Percentiles rank a stretch among this genome's conserved stretches.
phyloP scores from a whole-genome alignment of 2,329 filamentous ascomycete genomes.

The Macrophomina tecta region DNA sequence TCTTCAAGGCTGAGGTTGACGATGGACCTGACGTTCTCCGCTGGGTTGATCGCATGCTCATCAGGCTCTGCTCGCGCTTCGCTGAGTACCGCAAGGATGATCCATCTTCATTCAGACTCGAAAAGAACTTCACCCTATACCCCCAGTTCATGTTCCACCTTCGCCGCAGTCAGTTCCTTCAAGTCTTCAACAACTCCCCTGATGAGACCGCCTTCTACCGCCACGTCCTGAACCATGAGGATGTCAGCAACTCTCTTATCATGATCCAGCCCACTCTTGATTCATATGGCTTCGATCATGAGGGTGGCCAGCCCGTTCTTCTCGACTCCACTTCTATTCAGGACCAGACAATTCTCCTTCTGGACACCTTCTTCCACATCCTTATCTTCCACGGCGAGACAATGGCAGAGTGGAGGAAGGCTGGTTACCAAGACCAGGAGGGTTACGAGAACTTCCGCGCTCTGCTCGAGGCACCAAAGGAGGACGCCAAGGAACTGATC shows the following conservation, averaged over 20 bases:
- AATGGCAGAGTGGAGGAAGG: conserved; percentile 96
- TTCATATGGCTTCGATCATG: conserved; percentile 95
- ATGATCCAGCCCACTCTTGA: conserved; percentile 99
- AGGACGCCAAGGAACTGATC: conserved; percentile 95
- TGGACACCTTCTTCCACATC: conserved; percentile 99
- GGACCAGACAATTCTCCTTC: conserved; percentile 86
- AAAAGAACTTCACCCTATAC: conserved; percentile 99
- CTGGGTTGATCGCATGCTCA: conserved; percentile 99
- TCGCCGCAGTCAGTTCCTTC: conserved; percentile 93
- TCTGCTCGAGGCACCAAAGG: conserved; percentile 90
- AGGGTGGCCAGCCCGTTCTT: conserved; percentile 89
- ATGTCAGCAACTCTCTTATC: conserved; percentile 93
- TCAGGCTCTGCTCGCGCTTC: conserved; percentile 92
- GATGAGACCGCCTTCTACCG: conserved; percentile 99
- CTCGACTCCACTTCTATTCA: conserved; percentile 97
- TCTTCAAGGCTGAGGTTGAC: conserved; percentile 98
- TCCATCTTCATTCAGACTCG: conserved; percentile 83
- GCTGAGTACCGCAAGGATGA: conserved; percentile 99
- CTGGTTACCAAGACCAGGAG: conserved; percentile 96
- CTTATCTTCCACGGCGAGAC: conserved; percentile 99
- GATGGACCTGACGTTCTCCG: conserved; percentile 97
- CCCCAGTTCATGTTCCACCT: conserved; percentile 99
- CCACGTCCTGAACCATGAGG: conserved; percentile 95
- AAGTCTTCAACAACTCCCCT: conserved; percentile 99
- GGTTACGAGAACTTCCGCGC: conserved; percentile 95